phyloP scores from a whole-genome alignment of 75 land plant species.

The Pinus taeda region DNA sequence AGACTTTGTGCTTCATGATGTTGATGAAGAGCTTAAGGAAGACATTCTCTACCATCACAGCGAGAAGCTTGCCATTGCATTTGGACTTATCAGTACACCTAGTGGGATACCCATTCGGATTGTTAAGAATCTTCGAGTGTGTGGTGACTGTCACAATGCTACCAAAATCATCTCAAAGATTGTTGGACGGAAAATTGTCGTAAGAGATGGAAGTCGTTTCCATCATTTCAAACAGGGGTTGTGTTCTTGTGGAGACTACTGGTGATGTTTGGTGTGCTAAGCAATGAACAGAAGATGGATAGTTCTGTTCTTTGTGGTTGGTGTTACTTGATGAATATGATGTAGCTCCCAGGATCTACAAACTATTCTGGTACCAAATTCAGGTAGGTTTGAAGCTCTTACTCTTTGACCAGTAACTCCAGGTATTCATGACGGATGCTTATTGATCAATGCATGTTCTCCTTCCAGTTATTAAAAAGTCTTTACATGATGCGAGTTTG shows the following conservation, averaged over 20 bases:
- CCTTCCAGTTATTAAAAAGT: no score
- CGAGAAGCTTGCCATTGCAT: background rate
- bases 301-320: no score
- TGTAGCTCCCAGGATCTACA: no score
- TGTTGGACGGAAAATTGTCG: background rate
- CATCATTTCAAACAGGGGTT: background rate
- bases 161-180: background rate
- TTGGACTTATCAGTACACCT: background rate
- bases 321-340: no score
- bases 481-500: no score
- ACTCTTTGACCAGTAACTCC: no score
- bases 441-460: no score
- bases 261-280: background rate
- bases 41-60: background rate
- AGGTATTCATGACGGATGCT: no score
- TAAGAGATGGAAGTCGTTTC: background rate
- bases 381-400: no score
- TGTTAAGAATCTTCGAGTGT: background rate
- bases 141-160: background rate
- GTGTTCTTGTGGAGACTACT: background rate
- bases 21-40: background rate
- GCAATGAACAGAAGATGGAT: no score
- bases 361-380: no score
- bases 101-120: background rate
- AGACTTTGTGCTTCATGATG: constrained; percentile 5